phyloP scores from a whole-genome alignment of 768 basidiomycete species.

The Nidula microcarpa region DNA sequence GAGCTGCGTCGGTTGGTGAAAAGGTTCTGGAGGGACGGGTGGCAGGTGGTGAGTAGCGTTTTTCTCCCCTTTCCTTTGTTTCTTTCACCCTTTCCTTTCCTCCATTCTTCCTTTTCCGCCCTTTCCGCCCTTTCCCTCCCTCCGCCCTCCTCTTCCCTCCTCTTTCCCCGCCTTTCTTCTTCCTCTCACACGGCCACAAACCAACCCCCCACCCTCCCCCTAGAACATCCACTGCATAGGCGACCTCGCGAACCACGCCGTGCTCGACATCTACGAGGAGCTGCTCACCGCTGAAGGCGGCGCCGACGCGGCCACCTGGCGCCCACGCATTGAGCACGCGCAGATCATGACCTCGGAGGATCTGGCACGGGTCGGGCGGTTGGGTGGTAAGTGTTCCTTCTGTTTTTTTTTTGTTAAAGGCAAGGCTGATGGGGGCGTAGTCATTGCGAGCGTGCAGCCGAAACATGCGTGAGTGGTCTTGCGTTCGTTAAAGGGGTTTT shows the following conservation, averaged over 20 bases:
- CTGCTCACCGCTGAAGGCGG: conserved; percentile 34
- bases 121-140: too few relatives aligned
- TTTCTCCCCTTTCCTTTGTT: too few relatives aligned
- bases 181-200: neutral
- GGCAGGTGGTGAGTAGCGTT: conserved; percentile 70
- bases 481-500: neutral
- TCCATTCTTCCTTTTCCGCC: too few relatives aligned
- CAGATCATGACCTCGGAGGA: conserved; percentile 80
- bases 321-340: conserved; percentile 89
- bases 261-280: conserved; percentile 80
- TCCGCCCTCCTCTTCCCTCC: too few relatives aligned
- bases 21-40: conserved; percentile 67
- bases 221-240: conserved; percentile 90
- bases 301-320: conserved; percentile 41
- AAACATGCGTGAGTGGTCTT: conserved; percentile 70
- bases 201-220: neutral
- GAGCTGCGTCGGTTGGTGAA: conserved; percentile 51
- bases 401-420: neutral
- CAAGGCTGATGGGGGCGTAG: conserved; percentile 28
- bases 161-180: too few relatives aligned
- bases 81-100: too few relatives aligned
- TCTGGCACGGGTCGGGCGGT: conserved; percentile 59
- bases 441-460: conserved; percentile 90
- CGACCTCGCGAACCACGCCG: conserved; percentile 80
- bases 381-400: conserved; percentile 59